Evolutionary conservation across 2,329 filamentous ascomycete species (phyloP), one percentile per base, ranked within the genome.

Genomic region (Lithohypha guttulata): DNA sequence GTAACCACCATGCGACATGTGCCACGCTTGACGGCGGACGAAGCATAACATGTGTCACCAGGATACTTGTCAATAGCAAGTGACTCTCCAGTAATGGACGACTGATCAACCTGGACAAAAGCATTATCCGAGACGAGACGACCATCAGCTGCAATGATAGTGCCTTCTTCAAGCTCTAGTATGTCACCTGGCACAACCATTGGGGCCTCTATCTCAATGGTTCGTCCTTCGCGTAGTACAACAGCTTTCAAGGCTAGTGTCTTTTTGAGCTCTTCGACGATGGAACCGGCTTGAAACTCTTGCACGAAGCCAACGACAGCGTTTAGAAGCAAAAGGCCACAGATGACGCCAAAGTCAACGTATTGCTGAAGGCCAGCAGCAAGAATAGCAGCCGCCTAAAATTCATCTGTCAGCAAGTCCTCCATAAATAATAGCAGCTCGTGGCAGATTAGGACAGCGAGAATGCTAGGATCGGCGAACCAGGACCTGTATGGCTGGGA

Each of bases 301-400:
- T 93, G 85, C 44, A 87, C 69, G 64, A 93, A 93, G 65, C 85
- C 84, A 48, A 93, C 85, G 48, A 65, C 67, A 28, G 85, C 85
- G 66, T 93, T 93, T 49, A 93, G 80, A 50, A 93, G 60, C 7
- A 93, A 73, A 35, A 93, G 71, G 56, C 68, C 84, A 61, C 81
- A 85, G 52, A 93, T 93, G 56, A 93, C 84, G 70, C 84, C 85
- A 56, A 93, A 89, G 68, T 93, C 85, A 49, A 93, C 81, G 85
- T 85, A 93, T 55, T 91, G 82, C 62, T 82, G 64, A 28, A 93
- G 75, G 76, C 82, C 83, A 46, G 81, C 83, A 58, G 85, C 84
- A 43, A 93, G 73, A 55, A 87, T 69, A 51, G 81, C 81, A 46
- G 84, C 82, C 62, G 76, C 72, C n/a, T n/a, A n/a, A n/a, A n/a